A percentile compares a stretch with the other conserved stretches of the same genome.
Conservation (phyloP, 2,329 filamentous ascomycete species). For the Pseudogymnoascus sp. region DNA sequence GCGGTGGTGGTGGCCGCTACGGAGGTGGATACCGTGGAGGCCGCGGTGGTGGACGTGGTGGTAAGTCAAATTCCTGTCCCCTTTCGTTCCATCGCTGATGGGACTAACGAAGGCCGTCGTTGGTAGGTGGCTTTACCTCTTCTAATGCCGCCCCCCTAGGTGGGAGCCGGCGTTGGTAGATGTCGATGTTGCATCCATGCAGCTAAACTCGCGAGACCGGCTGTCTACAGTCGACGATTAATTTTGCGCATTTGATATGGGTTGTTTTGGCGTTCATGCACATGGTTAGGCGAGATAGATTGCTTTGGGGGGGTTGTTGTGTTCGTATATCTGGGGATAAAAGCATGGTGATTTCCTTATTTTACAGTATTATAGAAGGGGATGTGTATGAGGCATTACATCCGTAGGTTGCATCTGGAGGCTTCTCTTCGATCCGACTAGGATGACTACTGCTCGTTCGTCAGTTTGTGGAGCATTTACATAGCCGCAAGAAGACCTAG, state of each 20-base stretch:
- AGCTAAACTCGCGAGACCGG: neutral
- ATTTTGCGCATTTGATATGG: constrained; percentile 9
- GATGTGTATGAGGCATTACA: neutral
- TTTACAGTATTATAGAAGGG: neutral
- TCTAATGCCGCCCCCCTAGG: constrained; percentile 52
- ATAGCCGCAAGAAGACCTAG: neutral
- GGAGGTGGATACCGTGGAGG: constrained; percentile 52
- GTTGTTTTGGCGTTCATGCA: constrained; percentile 8
- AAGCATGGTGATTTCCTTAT: neutral
- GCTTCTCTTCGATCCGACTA: neutral
- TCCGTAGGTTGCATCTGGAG: neutral
- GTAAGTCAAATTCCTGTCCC: constrained; percentile 13
- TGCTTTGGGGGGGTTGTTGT: constrained; percentile 1
- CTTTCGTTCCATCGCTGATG: constrained; percentile 28
- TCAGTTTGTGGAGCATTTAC: neutral
- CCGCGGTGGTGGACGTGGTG: constrained; percentile 36
- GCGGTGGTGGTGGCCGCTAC: constrained; percentile 66
- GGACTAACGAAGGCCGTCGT: constrained; percentile 30
- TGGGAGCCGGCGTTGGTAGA: constrained; percentile 48
- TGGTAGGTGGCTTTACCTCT: constrained; percentile 43
- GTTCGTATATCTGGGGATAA: neutral
- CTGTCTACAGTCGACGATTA: neutral
- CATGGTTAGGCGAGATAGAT: constrained; percentile 8
- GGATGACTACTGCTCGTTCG: neutral
- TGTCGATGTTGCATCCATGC: constrained; percentile 8